Evolutionary conservation across 495 filamentous ascomycete genomes (phyloP), one percentile per base, ranked within the genome.

Genomic region (Hypomontagnella submonticulosa): DNA sequence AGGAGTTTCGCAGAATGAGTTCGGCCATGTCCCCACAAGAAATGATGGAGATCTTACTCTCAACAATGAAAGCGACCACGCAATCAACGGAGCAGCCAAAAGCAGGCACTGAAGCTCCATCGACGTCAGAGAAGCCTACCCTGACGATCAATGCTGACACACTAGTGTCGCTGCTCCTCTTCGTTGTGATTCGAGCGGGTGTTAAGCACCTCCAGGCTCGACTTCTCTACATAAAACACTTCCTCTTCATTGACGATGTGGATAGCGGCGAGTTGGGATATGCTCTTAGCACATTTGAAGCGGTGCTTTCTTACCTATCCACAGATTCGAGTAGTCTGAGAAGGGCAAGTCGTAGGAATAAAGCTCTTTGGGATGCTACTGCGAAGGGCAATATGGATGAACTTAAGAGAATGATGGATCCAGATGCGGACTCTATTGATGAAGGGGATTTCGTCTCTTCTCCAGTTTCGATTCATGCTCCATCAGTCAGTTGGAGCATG

Each of bases 201-300:
- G 87, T 96, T 11, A 88, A 91, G 46, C 88, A 97, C 78, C 83
- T 98, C 18, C 90, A 96, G 67, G 93, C 96, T 16, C 84, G 94
- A 12, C 74, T 98, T 41, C 79, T 90, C 30, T 98, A 97, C 72
- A 96, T 99, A 87, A 90, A 92, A 52, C 90, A 95, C 59, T 99
- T 97, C 66, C 92, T 96, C 70, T 98, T 97, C 73, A 91, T 95
- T 36, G 94, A 97, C 63, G 96, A 98, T 80, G 93, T 98, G 10
- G 96, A 99, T 55, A 94, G 88, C 71, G 96, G 96, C 32, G 96
- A 99, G 78, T 90, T 93, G 81, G 96, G 96, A 19, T 99, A 99
- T 77, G 92, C 96, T 4, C 79, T 99, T 32, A 98, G 94, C 72
- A 99, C 96, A 0, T 90, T 97, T 48, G 96, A 99, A 77, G 96